These are phyloP conservation scores for Lagenidium giganteum DNA, from an alignment of 352 stramenopile species.

Conservation along the genomic window DNA sequence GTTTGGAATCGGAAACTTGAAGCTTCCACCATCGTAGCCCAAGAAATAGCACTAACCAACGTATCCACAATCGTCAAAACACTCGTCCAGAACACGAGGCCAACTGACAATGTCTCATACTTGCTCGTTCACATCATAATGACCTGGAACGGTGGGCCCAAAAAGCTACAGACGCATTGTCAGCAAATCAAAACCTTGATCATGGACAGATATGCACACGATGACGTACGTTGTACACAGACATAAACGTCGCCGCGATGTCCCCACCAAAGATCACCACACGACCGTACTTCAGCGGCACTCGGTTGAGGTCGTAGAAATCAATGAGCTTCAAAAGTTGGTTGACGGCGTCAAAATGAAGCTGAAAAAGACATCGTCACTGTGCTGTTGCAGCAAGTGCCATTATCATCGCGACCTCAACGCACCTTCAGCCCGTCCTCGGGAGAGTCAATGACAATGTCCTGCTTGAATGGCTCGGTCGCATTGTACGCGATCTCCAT, in stretches of 20 bases:
- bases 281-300: constrained; percentile 64
- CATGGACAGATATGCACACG: too few species aligned
- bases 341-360: constrained; percentile 46
- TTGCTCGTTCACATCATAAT: constrained; percentile 41
- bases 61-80: too few species aligned
- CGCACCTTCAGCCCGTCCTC: constrained; percentile 52
- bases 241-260: constrained; percentile 66
- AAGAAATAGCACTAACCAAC: constrained; percentile 42
- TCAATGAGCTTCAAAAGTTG: constrained; percentile 54
- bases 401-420: neutral
- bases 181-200: neutral
- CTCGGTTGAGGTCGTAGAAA: constrained; percentile 61
- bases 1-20: constrained; percentile 62
- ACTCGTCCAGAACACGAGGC: too few species aligned
- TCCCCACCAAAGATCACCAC: constrained; percentile 68
- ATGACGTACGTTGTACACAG: constrained; percentile 63
- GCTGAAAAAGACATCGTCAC: constrained; percentile 18
- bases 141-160: constrained; percentile 58
- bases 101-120: constrained; percentile 11
- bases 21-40: constrained; percentile 44
- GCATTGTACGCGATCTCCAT: constrained; percentile 66
- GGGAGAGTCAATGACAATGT: constrained; percentile 44
- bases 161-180: constrained; percentile 43
- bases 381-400: neutral
- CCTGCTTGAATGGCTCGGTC: constrained; percentile 35